These are phyloP conservation scores for Asclepias syriaca DNA, from an alignment of 257 asterid genomes.

Conservation along the genomic window DNA sequence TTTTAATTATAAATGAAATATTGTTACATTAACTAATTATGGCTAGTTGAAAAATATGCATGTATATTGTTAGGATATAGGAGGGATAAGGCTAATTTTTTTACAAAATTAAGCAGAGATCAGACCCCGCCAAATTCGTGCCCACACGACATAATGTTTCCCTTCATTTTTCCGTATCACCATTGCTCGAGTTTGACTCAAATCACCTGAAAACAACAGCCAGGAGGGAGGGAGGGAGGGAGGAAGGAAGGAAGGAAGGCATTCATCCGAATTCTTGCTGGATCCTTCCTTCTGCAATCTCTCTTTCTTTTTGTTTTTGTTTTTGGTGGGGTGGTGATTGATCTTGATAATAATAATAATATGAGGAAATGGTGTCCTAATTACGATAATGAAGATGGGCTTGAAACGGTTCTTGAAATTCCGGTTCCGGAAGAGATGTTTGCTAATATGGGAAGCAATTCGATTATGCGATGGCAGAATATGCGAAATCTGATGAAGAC, in stretches of 20 bases:
- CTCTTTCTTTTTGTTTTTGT: too few species aligned
- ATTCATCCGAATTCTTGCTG: conserved; percentile 4
- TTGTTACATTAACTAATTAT: too few species aligned
- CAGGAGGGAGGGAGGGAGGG: not conserved
- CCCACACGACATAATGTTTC: conserved; percentile 12
- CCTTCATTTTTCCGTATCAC: not conserved
- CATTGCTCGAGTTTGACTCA: not conserved
- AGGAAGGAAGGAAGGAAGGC: conserved; percentile 17
- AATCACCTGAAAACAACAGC: not conserved
- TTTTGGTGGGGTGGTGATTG: not conserved
- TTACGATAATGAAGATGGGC: conserved; percentile 56
- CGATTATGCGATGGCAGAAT: conserved; percentile 68
- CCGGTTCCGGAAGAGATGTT: conserved; percentile 89
- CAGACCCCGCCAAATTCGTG: conserved; percentile 19
- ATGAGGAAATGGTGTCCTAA: conserved; percentile 68
- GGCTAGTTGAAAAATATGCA: not conserved
- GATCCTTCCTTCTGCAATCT: conserved; percentile 10
- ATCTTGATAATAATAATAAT: conserved; percentile 11
- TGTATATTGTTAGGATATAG: not conserved
- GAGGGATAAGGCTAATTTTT: not conserved
- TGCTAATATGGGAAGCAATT: conserved; percentile 55
- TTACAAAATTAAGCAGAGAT: not conserved
- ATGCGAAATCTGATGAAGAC: conserved; percentile 63
- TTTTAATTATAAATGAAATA: too few species aligned
- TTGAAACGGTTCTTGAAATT: conserved; percentile 85